phyloP scores from a whole-genome alignment of 2,329 filamentous ascomycete species.

The Penicillium rolfsii region DNA sequence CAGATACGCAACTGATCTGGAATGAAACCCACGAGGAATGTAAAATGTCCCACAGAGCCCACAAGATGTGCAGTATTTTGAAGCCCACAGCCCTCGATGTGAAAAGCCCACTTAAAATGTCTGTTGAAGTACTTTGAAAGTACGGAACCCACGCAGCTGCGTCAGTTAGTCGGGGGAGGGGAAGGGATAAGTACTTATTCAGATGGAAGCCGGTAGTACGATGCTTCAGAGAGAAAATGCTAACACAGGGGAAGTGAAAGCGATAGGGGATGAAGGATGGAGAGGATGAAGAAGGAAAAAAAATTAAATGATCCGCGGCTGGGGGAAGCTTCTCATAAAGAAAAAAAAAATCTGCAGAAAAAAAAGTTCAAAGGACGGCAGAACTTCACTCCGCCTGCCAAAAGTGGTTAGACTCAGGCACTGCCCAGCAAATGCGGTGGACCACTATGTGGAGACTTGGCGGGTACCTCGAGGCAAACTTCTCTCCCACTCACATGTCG shows the following conservation, averaged over 20 bases:
- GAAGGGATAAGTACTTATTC: slow-evolving; percentile 21
- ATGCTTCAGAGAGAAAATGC: slow-evolving; percentile 14
- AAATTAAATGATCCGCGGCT: slow-evolving; percentile 26
- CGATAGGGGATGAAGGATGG: slow-evolving; percentile 8
- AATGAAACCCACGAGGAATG: slow-evolving; percentile 46
- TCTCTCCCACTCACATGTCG: background rate
- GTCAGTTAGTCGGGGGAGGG: slow-evolving; percentile 34
- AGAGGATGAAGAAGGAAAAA: slow-evolving; percentile 22
- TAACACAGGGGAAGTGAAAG: slow-evolving; percentile 23
- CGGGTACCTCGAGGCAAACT: slow-evolving; percentile 26
- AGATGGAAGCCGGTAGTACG: slow-evolving; percentile 14
- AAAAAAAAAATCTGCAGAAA: slow-evolving; percentile 27
- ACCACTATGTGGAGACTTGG: slow-evolving; percentile 14
- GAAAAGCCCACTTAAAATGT: slow-evolving; percentile 42
- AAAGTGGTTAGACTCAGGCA: slow-evolving; percentile 19
- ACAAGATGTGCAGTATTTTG: slow-evolving; percentile 46
- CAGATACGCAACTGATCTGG: slow-evolving; percentile 45
- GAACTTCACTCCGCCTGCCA: slow-evolving; percentile 36
- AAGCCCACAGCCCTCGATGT: slow-evolving; percentile 50
- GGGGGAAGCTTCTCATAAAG: slow-evolving; percentile 36
- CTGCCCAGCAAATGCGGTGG: slow-evolving; percentile 12
- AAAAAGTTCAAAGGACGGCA: slow-evolving; percentile 39
- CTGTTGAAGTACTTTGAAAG: slow-evolving; percentile 42
- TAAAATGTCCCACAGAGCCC: slow-evolving; percentile 43
- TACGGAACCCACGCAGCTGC: slow-evolving; percentile 39